Evolutionary conservation across 768 basidiomycete species (phyloP).

Genomic region (Gelatoporia subvermispora): DNA sequence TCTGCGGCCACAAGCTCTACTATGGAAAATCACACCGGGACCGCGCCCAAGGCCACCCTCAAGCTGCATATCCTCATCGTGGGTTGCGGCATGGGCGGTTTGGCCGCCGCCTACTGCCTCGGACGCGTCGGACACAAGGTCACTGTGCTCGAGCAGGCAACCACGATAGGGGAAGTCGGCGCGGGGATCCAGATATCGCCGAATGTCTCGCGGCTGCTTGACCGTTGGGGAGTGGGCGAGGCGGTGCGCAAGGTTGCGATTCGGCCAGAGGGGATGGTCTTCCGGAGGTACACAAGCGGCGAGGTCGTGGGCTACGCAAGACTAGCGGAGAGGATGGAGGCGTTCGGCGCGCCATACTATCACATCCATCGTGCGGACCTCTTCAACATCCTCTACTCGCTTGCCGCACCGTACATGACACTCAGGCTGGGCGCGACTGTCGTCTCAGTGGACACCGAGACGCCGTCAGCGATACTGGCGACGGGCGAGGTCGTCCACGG

Average conservation of each 20-base stretch:
- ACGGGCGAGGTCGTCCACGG: conserved; percentile 31
- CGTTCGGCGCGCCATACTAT: conserved; percentile 35
- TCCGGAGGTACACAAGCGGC: conserved; percentile 32
- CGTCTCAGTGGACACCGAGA: conserved; percentile 24
- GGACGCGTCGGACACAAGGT: conserved; percentile 35
- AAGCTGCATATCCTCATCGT: conserved; percentile 34
- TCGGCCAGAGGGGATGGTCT: conserved; percentile 33
- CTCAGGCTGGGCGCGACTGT: conserved; percentile 30
- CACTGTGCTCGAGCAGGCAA: conserved; percentile 33
- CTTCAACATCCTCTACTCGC: conserved; percentile 33
- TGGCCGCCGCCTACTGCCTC: conserved; percentile 34
- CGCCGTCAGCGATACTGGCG: conserved; percentile 29
- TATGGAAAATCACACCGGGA: neutral
- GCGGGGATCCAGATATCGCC: conserved; percentile 40
- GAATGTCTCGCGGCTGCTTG: conserved; percentile 33
- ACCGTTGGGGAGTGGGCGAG: conserved; percentile 32
- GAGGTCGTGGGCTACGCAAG: conserved; percentile 32
- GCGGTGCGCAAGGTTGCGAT: conserved; percentile 28
- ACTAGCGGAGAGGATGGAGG: conserved; percentile 27
- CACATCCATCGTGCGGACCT: conserved; percentile 41
- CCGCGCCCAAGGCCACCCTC: conserved; percentile 23
- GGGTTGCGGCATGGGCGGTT: conserved; percentile 38
- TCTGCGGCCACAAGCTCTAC: too few species aligned
- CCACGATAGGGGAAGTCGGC: conserved; percentile 34
- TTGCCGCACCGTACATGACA: conserved; percentile 25